A percentile compares a stretch with the other conserved stretches of the same genome.
phyloP scores from a whole-genome alignment of 352 stramenopile species.

The Phytophthora palmivora region DNA sequence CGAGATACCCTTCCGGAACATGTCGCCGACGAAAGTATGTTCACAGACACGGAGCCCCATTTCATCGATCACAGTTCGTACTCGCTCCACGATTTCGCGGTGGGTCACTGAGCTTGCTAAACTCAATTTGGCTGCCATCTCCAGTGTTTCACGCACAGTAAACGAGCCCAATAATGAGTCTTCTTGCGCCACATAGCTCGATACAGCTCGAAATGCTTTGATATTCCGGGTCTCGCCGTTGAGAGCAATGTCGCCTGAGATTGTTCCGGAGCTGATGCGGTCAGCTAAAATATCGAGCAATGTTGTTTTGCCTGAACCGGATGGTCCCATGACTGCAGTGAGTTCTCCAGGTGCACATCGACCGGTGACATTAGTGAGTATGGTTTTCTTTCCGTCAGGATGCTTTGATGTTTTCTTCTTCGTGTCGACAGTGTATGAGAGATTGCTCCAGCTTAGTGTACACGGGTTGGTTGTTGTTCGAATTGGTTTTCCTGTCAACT shows the following conservation, averaged over 20 bases:
- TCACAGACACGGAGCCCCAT: conserved; percentile 66
- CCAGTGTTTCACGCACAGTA: conserved; percentile 68
- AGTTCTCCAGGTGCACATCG: conserved; percentile 62
- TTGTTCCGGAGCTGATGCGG: conserved; percentile 38
- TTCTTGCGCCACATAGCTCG: conserved; percentile 69
- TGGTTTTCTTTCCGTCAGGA: conserved; percentile 46
- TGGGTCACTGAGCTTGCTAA: conserved; percentile 45
- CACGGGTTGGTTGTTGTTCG: conserved; percentile 12
- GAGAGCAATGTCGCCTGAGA: conserved; percentile 53
- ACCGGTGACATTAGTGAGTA: conserved; percentile 65
- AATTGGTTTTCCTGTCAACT: conserved; percentile 12
- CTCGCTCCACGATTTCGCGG: conserved; percentile 45
- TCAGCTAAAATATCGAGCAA: conserved; percentile 71
- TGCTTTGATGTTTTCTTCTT: conserved; percentile 29
- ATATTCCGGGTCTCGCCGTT: conserved; percentile 47
- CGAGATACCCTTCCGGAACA: conserved; percentile 87
- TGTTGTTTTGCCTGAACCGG: conserved; percentile 64
- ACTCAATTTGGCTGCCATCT: conserved; percentile 63
- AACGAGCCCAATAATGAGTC: conserved; percentile 65
- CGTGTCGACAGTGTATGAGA: conserved; percentile 30
- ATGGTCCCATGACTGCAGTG: conserved; percentile 71
- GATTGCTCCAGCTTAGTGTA: conserved; percentile 26
- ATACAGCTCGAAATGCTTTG: conserved; percentile 47
- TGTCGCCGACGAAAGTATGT: conserved; percentile 72
- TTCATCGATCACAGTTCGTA: conserved; percentile 66